Conservation (phyloP, 768 basidiomycete genomes). For the Boletus fagicola region DNA sequence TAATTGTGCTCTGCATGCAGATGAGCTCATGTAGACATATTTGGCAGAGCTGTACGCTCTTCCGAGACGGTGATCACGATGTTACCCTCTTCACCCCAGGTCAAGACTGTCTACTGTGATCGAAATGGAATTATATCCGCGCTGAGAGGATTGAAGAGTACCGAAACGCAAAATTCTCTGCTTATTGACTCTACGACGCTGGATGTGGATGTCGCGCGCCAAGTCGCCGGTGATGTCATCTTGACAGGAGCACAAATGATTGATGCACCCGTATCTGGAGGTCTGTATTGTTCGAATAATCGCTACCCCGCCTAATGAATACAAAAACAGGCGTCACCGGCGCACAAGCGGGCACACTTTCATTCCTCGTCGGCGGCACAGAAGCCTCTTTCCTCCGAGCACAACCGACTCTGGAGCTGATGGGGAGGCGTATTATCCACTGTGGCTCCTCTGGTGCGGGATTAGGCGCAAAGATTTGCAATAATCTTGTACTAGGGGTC, state of each 20-base stretch:
- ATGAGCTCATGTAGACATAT: slow-evolving; percentile 13
- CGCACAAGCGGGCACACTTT: slow-evolving; percentile 82
- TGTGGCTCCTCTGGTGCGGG: slow-evolving; percentile 83
- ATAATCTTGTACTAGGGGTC: slow-evolving; percentile 76
- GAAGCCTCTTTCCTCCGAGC: slow-evolving; percentile 54
- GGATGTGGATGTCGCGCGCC: slow-evolving; percentile 71
- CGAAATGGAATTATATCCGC: slow-evolving; percentile 63
- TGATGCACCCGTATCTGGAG: slow-evolving; percentile 94
- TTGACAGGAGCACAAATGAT: slow-evolving; percentile 69
- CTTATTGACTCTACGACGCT: slow-evolving; percentile 91
- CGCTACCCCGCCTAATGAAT: slow-evolving; percentile 4
- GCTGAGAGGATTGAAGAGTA: slow-evolving; percentile 46
- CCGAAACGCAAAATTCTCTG: slow-evolving; percentile 47
- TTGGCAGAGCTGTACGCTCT: slow-evolving; percentile 55
- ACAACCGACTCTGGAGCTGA: slow-evolving; percentile 57
- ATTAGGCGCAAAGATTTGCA: slow-evolving; percentile 87
- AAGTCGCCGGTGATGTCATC: slow-evolving; percentile 56
- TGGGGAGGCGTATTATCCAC: slow-evolving; percentile 82
- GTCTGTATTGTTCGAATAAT: slow-evolving; percentile 40
- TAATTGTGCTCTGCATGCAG: background rate
- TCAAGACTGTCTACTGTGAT: slow-evolving; percentile 67
- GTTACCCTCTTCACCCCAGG: slow-evolving; percentile 91
- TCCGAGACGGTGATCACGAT: slow-evolving; percentile 79
- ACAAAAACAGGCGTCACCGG: slow-evolving; percentile 66
- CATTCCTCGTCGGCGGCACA: slow-evolving; percentile 89